Conservation (phyloP, 805 yeast species). For the Spathaspora gorwiae region DNA sequence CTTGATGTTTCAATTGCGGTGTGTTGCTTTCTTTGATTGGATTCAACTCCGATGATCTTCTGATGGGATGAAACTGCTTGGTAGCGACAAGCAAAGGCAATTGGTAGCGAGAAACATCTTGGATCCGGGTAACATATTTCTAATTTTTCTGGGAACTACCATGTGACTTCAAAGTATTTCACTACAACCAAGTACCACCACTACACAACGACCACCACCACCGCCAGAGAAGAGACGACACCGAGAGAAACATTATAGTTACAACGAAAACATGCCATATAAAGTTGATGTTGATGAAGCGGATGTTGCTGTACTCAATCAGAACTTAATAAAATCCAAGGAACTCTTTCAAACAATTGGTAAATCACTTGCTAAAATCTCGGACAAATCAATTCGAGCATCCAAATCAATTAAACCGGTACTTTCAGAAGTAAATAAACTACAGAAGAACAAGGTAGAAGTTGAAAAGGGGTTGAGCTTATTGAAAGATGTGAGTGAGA, state of each 20-base stretch:
- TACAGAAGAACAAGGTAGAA: conserved; percentile 52
- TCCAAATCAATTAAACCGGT: conserved; percentile 68
- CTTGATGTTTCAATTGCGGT: too few species aligned
- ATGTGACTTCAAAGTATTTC: too few species aligned
- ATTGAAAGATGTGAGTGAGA: conserved; percentile 48
- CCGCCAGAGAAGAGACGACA: not conserved
- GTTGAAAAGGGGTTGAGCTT: conserved; percentile 52
- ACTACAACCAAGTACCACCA: too few species aligned
- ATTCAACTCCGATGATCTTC: too few species aligned
- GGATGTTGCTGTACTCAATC: conserved; percentile 77
- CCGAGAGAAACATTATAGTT: not conserved
- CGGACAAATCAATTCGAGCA: conserved; percentile 51
- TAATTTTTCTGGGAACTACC: too few species aligned
- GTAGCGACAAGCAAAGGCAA: too few species aligned
- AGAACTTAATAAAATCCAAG: conserved; percentile 58
- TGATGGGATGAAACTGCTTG: too few species aligned
- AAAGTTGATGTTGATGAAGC: conserved; percentile 66
- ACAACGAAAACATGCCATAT: not conserved
- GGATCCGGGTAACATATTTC: too few species aligned
- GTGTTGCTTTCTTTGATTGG: too few species aligned
- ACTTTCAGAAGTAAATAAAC: conserved; percentile 53
- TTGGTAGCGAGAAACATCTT: too few species aligned
- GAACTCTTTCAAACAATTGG: conserved; percentile 53
- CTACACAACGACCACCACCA: too few species aligned
- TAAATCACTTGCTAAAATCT: conserved; percentile 50